Percentiles rank a stretch among this genome's conserved stretches.
These are phyloP conservation scores for Lepidium africanum DNA, from an alignment of 345 rosid genomes.

Conservation along the genomic window DNA sequence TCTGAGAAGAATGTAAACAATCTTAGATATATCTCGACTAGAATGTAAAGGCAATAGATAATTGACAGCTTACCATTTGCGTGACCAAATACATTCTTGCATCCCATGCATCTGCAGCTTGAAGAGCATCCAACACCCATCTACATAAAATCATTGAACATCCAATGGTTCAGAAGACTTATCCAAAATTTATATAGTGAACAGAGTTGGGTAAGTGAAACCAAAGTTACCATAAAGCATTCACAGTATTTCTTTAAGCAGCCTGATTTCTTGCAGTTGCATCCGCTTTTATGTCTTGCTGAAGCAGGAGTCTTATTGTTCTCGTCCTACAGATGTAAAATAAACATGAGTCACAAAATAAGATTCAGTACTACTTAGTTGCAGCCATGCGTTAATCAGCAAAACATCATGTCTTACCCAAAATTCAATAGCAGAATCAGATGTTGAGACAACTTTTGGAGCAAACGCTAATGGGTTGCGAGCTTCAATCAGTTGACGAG, in stretches of 20 bases:
- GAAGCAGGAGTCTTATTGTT: constrained; percentile 57
- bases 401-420: constrained; percentile 34
- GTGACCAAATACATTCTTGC: constrained; percentile 43
- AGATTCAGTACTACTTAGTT: neutral
- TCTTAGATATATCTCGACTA: neutral
- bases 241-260: constrained; percentile 79
- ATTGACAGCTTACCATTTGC: constrained; percentile 37
- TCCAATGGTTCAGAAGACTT: constrained; percentile 16
- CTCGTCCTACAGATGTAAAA: constrained; percentile 38
- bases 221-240: constrained; percentile 55
- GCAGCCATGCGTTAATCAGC: neutral
- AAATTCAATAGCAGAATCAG: constrained; percentile 23
- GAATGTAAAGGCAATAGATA: neutral
- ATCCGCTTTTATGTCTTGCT: constrained; percentile 75
- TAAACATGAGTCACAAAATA: neutral
- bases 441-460: constrained; percentile 57
- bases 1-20: constrained; percentile 7
- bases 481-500: constrained; percentile 50
- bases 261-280: constrained; percentile 72
- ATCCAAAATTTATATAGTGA: neutral
- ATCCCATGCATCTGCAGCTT: constrained; percentile 63
- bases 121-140: constrained; percentile 70
- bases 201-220: neutral
- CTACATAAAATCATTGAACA: constrained; percentile 29
- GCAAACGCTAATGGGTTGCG: constrained; percentile 81